Evolutionary conservation across 768 basidiomycete genomes (phyloP).

Genomic region (Trametes cingulata): DNA sequence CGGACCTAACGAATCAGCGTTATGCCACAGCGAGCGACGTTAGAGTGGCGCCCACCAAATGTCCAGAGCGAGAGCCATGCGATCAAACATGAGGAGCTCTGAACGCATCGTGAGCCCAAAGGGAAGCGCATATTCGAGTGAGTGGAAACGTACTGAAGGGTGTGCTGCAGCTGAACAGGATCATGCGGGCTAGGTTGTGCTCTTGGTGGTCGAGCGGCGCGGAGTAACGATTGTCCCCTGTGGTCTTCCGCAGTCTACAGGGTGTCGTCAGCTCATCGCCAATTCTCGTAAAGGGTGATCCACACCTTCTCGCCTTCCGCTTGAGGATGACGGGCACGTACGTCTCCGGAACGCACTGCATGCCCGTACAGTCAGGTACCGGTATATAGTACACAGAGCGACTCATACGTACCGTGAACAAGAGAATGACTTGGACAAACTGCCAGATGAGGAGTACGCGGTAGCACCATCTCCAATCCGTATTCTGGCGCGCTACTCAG

Average conservation of each 20-base stretch:
- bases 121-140: not conserved
- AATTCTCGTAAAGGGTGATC: no score
- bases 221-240: constrained; percentile 54
- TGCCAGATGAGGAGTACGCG: constrained; percentile 71
- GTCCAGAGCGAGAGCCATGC: constrained; percentile 74
- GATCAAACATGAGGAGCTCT: constrained; percentile 66
- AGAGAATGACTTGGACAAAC: constrained; percentile 48
- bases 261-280: no score
- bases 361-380: no score
- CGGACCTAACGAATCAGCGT: constrained; percentile 28
- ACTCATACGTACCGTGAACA: constrained; percentile 49
- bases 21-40: not conserved
- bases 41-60: constrained; percentile 50
- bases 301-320: constrained; percentile 56
- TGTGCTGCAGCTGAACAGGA: constrained; percentile 60
- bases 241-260: constrained; percentile 56
- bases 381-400: no score
- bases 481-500: constrained; percentile 39
- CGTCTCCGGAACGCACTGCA: constrained; percentile 71
- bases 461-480: constrained; percentile 79
- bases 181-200: constrained; percentile 44
- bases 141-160: constrained; percentile 63
- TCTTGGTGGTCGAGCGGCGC: constrained; percentile 59
- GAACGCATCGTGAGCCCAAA: constrained; percentile 1
- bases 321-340: constrained; percentile 62